Conservation (phyloP, 345 rosid genomes). For the Pugionium cornutum region DNA sequence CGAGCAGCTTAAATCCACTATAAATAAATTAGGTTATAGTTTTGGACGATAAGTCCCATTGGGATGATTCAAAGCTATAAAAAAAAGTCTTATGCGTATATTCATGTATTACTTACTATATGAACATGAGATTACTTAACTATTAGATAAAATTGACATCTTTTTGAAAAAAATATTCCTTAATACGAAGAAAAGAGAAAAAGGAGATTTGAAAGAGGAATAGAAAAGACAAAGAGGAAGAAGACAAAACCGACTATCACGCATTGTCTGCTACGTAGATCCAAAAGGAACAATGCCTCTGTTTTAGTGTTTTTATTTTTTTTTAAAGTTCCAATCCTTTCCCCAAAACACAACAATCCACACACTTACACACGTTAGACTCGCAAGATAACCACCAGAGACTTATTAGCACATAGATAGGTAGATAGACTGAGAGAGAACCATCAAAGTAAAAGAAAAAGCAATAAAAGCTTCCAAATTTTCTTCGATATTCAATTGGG, state of each 20-base stretch:
- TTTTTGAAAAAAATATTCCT: background rate
- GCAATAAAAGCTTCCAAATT: conserved; percentile 9
- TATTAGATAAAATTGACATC: too few relatives aligned
- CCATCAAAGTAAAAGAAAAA: background rate
- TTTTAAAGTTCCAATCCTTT: conserved; percentile 8
- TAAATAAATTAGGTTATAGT: too few relatives aligned
- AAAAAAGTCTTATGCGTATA: too few relatives aligned
- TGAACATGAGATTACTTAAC: too few relatives aligned
- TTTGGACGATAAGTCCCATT: too few relatives aligned
- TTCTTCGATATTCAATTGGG: conserved; percentile 9
- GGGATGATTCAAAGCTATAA: too few relatives aligned
- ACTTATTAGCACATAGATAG: conserved; percentile 15
- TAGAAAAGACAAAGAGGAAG: conserved; percentile 50
- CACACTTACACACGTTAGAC: conserved; percentile 20
- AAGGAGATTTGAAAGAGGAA: conserved; percentile 19
- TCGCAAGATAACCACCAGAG: conserved; percentile 32
- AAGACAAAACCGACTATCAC: conserved; percentile 59
- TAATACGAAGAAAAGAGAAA: conserved; percentile 11
- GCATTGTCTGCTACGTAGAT: conserved; percentile 58
- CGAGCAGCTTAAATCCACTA: too few relatives aligned
- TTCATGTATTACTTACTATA: too few relatives aligned
- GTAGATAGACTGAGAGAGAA: conserved; percentile 1
- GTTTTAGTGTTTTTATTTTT: conserved; percentile 25
- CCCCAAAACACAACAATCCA: conserved; percentile 21
- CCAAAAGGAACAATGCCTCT: conserved; percentile 41